Conservation (phyloP, 2,329 filamentous ascomycete genomes). For the Neopestalotiopsis sp. region DNA sequence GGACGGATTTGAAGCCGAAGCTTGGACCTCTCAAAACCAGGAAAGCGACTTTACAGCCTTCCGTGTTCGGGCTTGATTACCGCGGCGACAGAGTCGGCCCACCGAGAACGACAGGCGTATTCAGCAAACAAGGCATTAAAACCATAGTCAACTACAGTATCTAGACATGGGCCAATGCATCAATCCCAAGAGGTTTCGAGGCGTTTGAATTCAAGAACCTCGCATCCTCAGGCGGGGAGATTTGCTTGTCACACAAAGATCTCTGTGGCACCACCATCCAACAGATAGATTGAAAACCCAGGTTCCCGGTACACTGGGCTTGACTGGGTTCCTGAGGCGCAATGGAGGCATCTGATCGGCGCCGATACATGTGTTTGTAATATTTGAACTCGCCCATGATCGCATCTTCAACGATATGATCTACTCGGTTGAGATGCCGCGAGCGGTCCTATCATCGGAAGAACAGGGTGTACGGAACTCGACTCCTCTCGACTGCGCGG, state of each 20-base stretch:
- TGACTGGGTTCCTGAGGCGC: too few relatives aligned
- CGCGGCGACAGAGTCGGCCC: neutral
- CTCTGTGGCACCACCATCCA: neutral
- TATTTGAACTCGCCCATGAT: neutral
- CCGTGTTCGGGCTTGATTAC: slow-evolving; percentile 10
- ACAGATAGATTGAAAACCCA: neutral
- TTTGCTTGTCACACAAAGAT: neutral
- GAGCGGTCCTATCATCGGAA: neutral
- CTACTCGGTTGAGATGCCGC: neutral
- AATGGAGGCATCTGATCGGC: neutral
- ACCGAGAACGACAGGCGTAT: neutral
- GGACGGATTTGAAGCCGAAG: neutral
- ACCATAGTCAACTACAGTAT: neutral
- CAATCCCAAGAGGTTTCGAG: neutral
- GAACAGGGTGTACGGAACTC: neutral
- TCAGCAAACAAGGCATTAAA: neutral
- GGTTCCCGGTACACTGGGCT: neutral
- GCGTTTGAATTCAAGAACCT: neutral
- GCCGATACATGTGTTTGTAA: neutral
- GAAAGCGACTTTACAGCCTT: neutral
- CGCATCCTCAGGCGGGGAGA: neutral
- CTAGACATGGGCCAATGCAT: neutral
- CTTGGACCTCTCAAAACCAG: neutral
- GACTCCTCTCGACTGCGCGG: neutral
- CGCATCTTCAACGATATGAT: neutral